Conservation (phyloP, 306 rosid species). For the Hippophae tibetana region DNA sequence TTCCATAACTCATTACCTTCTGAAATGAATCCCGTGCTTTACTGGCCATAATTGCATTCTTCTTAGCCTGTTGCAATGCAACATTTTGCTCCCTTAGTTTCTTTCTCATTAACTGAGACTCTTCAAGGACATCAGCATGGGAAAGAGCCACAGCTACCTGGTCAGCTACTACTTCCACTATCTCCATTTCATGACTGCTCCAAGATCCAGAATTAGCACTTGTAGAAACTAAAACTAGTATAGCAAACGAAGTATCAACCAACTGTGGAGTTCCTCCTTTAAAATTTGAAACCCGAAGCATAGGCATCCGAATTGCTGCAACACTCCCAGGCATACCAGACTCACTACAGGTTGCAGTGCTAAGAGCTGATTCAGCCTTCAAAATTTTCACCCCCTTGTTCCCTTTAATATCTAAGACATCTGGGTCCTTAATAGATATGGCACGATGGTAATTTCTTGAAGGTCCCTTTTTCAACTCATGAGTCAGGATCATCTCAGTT, state of each 20-base stretch:
- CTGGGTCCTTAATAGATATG: slow-evolving; percentile 46
- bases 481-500: slow-evolving; percentile 49
- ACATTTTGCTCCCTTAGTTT: slow-evolving; percentile 64
- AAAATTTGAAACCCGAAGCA: slow-evolving; percentile 67
- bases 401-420: slow-evolving; percentile 46
- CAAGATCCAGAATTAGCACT: slow-evolving; percentile 36
- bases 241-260: slow-evolving; percentile 57
- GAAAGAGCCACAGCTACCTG: slow-evolving; percentile 86
- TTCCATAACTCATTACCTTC: slow-evolving; percentile 70
- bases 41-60: slow-evolving; percentile 73
- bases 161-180: slow-evolving; percentile 78
- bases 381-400: slow-evolving; percentile 52
- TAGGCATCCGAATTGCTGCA: slow-evolving; percentile 74
- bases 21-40: slow-evolving; percentile 68
- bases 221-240: slow-evolving; percentile 67
- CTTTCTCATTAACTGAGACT: slow-evolving; percentile 76
- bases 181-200: slow-evolving; percentile 54
- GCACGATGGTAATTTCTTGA: slow-evolving; percentile 20
- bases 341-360: slow-evolving; percentile 48
- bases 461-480: slow-evolving; percentile 46
- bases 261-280: slow-evolving; percentile 71
- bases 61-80: slow-evolving; percentile 52
- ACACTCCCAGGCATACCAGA: slow-evolving; percentile 43
- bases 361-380: slow-evolving; percentile 53
- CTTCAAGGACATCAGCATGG: slow-evolving; percentile 80